Conservation (phyloP, 179 eudicot species). For the Drosera spatulata region DNA sequence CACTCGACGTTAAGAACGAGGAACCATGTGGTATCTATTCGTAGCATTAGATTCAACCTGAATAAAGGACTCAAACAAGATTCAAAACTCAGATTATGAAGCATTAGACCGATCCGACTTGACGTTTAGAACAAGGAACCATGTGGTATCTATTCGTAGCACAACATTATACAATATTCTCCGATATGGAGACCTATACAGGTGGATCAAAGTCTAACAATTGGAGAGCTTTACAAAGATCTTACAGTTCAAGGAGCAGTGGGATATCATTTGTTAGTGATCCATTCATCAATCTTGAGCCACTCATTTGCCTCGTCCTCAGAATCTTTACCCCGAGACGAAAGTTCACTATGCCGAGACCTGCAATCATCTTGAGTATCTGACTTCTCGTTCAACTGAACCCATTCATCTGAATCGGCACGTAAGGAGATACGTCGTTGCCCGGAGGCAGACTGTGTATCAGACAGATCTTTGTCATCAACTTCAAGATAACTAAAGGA, state of each 20-base stretch:
- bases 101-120: too few relatives aligned
- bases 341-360: slow-evolving; percentile 17
- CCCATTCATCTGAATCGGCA: slow-evolving; percentile 49
- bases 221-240: slow-evolving; percentile 15
- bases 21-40: too few relatives aligned
- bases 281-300: slow-evolving; percentile 60
- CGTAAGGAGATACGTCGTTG: slow-evolving; percentile 25
- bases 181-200: too few relatives aligned
- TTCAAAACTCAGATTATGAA: too few relatives aligned
- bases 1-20: too few relatives aligned
- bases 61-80: too few relatives aligned
- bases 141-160: too few relatives aligned
- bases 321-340: slow-evolving; percentile 39
- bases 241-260: slow-evolving; percentile 5
- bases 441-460: slow-evolving; percentile 16
- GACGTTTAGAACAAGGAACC: too few relatives aligned
- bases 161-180: too few relatives aligned
- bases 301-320: slow-evolving; percentile 65
- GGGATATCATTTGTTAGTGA: slow-evolving; percentile 23
- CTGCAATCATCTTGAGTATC: slow-evolving; percentile 10
- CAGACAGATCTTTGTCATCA: slow-evolving; percentile 29
- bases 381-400: slow-evolving; percentile 24
- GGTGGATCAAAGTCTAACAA: too few relatives aligned
- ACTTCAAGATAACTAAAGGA: slow-evolving; percentile 74
- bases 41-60: too few relatives aligned